Percentiles rank a stretch among this genome's conserved stretches.
Conservation (phyloP, 148 eudicot genomes). For the Vaccinium corymbosum region DNA sequence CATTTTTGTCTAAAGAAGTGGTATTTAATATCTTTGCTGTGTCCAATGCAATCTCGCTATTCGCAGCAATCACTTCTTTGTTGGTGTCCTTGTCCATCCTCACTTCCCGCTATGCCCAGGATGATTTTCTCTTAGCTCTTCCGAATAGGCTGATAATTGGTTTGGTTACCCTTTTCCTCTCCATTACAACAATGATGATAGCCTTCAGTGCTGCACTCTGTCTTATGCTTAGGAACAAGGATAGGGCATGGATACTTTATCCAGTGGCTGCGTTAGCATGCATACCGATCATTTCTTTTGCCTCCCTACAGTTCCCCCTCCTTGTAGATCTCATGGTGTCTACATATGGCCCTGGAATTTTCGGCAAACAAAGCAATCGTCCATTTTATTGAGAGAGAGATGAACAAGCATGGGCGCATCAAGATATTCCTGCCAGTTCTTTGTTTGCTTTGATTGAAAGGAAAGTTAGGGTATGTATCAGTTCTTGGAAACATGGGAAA, state of each 20-base stretch:
- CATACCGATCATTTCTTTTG: neutral
- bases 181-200: neutral
- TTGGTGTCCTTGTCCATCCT: neutral
- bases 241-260: neutral
- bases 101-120: neutral
- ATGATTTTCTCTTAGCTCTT: neutral
- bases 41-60: neutral
- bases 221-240: neutral
- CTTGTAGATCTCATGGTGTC: neutral
- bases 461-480: neutral
- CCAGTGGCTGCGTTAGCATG: neutral
- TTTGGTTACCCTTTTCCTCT: neutral
- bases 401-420: neutral
- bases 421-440: too few relatives aligned
- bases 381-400: neutral
- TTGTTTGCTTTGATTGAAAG: neutral
- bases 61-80: neutral
- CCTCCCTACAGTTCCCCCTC: neutral
- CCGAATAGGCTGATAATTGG: neutral
- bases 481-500: neutral
- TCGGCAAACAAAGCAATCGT: neutral
- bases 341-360: neutral
- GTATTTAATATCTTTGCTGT: neutral
- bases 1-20: neutral
- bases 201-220: neutral